phyloP scores from a whole-genome alignment of 495 filamentous ascomycete genomes.

The Podospora australis region DNA sequence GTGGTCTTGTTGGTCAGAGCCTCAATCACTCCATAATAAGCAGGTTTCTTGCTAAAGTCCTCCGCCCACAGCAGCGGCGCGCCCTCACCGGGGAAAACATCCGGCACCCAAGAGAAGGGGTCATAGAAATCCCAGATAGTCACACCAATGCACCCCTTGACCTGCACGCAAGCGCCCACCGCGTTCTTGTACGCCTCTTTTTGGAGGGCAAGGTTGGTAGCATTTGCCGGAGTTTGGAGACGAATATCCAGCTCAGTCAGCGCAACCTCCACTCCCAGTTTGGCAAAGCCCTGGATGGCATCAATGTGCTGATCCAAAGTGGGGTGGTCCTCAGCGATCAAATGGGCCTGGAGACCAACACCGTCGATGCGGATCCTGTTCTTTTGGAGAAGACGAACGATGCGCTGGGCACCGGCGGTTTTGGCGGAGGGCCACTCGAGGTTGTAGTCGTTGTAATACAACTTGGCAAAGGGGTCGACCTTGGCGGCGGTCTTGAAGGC shows the following conservation, averaged over 20 bases:
- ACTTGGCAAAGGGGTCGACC: constrained; percentile 52
- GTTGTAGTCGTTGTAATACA: constrained; percentile 68
- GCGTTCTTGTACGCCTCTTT: constrained; percentile 47
- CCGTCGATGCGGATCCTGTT: constrained; percentile 55
- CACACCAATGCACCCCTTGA: constrained; percentile 55
- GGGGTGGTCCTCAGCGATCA: constrained; percentile 49
- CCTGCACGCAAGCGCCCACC: constrained; percentile 53
- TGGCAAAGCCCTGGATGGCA: constrained; percentile 43
- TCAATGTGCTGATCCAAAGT: constrained; percentile 41
- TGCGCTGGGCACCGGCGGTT: constrained; percentile 39
- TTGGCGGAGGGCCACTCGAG: constrained; percentile 45
- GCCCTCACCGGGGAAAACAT: constrained; percentile 48
- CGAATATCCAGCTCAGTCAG: constrained; percentile 59
- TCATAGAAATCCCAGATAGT: constrained; percentile 60
- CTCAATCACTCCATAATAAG: constrained; percentile 36
- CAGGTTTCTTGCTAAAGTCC: constrained; percentile 52
- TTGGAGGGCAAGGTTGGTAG: constrained; percentile 48
- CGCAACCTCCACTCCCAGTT: constrained; percentile 53
- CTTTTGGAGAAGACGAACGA: constrained; percentile 49
- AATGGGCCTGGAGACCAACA: constrained; percentile 58
- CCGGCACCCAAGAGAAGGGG: constrained; percentile 54
- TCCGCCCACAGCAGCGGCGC: constrained; percentile 46
- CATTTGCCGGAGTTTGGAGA: constrained; percentile 37
- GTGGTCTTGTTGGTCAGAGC: constrained; percentile 25
- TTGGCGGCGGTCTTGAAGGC: constrained; percentile 48